Conservation (phyloP, 2,329 filamentous ascomycete species). For the Penicillium hesseltinei region DNA sequence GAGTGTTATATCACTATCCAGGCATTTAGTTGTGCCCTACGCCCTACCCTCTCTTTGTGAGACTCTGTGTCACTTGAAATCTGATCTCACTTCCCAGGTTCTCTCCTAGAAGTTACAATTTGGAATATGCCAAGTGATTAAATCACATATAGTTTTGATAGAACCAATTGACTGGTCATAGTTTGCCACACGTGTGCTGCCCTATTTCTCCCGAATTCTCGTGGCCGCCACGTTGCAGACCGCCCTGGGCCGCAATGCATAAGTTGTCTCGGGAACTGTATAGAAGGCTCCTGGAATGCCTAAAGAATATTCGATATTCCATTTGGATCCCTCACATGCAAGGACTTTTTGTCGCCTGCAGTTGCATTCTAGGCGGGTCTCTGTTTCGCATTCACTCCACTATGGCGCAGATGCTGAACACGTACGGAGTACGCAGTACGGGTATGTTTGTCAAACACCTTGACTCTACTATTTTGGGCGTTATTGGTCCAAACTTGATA, state of each 20-base stretch:
- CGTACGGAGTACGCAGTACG: neutral
- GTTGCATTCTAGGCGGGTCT: neutral
- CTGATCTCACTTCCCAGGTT: neutral
- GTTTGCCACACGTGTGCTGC: conserved; percentile 10
- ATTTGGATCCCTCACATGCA: conserved; percentile 3
- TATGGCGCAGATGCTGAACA: neutral
- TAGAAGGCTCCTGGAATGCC: conserved; percentile 20
- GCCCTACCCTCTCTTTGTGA: neutral
- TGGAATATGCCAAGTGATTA: neutral
- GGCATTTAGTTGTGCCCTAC: neutral
- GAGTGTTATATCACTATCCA: neutral
- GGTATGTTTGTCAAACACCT: neutral
- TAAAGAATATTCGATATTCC: conserved; percentile 17
- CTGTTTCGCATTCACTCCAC: neutral
- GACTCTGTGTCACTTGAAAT: neutral
- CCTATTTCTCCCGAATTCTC: conserved; percentile 22
- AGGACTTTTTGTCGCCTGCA: neutral
- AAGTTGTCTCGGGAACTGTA: conserved; percentile 8
- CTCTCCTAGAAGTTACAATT: neutral
- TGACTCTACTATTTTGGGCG: neutral
- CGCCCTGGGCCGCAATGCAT: conserved; percentile 8
- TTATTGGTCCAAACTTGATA: neutral
- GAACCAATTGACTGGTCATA: conserved; percentile 4
- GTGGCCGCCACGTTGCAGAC: conserved; percentile 37
- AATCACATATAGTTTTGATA: too few species aligned